Conservation (phyloP, 257 asterid species). For the Nicotiana knightiana region DNA sequence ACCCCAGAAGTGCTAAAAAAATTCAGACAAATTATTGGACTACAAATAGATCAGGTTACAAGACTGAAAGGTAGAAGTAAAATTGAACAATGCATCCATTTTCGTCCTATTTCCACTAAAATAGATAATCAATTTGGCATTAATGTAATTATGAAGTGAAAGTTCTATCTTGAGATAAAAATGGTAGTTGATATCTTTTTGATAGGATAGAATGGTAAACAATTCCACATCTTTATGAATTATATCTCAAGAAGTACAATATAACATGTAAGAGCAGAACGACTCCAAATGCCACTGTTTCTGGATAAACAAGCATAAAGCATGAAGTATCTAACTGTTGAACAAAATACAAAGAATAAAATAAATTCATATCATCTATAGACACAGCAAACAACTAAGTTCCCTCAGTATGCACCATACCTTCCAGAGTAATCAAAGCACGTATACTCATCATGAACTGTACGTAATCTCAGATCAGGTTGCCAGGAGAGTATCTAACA, state of each 20-base stretch:
- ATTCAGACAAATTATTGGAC: neutral
- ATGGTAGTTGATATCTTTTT: neutral
- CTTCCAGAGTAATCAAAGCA: slow-evolving; percentile 91
- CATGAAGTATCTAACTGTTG: neutral
- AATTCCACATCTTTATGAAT: too few species aligned
- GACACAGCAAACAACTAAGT: slow-evolving; percentile 11
- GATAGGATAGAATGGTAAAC: neutral
- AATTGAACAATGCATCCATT: neutral
- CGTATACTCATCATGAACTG: slow-evolving; percentile 75
- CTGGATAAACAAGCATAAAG: neutral
- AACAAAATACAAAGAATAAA: neutral
- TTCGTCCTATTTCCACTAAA: neutral
- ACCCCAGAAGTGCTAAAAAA: neutral
- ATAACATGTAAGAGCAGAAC: neutral
- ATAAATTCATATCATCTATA: neutral
- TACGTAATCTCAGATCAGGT: slow-evolving; percentile 60
- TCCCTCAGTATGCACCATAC: slow-evolving; percentile 34
- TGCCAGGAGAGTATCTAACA: slow-evolving; percentile 87
- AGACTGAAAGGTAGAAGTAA: neutral
- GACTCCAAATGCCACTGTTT: neutral
- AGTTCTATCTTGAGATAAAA: neutral
- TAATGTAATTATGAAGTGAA: neutral
- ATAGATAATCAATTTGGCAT: neutral
- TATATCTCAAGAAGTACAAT: neutral
- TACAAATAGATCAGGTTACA: neutral